Percentiles rank a stretch among this genome's conserved stretches.
These are phyloP conservation scores for Paraphysoderma sedebokerense DNA, from an alignment of 371 early-diverging fungal genomes.

Conservation along the genomic window DNA sequence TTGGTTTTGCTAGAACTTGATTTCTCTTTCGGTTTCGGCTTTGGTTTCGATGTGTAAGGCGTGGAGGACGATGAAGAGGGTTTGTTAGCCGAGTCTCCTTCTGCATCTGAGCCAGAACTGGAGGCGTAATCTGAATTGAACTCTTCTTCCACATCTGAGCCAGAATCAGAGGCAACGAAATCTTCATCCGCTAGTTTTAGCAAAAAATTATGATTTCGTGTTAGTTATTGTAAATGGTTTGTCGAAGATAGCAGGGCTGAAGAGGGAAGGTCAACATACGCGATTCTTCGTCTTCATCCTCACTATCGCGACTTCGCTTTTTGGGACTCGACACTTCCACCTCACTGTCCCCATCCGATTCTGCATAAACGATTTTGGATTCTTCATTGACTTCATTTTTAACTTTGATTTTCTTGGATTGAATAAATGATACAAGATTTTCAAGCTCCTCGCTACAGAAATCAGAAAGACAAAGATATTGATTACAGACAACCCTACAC, in stretches of 20 bases:
- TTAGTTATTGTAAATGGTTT: background rate
- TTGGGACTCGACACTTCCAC: conserved; percentile 11
- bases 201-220: conserved; percentile 3
- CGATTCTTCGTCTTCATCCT: conserved; percentile 44
- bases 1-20: conserved; percentile 8
- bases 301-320: conserved; percentile 12
- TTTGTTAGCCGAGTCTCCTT: too few relatives aligned
- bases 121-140: conserved; percentile 65
- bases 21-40: too few relatives aligned
- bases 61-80: too few relatives aligned
- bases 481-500: background rate
- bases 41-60: too few relatives aligned
- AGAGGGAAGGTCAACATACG: conserved; percentile 17
- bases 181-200: conserved; percentile 54
- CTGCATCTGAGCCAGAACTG: too few relatives aligned
- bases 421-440: conserved; percentile 58
- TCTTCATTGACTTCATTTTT: conserved; percentile 52
- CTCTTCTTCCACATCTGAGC: conserved; percentile 79
- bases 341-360: conserved; percentile 32
- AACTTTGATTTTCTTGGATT: conserved; percentile 65
- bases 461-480: background rate
- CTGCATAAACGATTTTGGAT: conserved; percentile 19
- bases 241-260: background rate
- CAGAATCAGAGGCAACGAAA: conserved; percentile 64
- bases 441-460: conserved; percentile 64